Evolutionary conservation across 2,329 filamentous ascomycete genomes (phyloP), one percentile per base, ranked within the genome.

Genomic region (Aureobasidium mangrovei): DNA sequence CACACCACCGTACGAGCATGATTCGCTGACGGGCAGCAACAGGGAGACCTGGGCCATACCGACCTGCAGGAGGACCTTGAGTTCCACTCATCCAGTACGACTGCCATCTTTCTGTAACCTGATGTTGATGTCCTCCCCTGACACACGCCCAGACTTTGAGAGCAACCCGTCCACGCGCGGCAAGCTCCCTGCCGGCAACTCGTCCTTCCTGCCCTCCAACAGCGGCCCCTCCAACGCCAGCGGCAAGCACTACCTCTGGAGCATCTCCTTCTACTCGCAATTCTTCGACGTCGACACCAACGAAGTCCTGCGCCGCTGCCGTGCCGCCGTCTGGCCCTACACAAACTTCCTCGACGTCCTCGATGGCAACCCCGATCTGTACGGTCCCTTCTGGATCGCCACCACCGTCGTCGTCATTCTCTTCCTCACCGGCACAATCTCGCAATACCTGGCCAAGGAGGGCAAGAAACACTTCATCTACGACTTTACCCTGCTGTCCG

Each of bases 251-350:
- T 90, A 85, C 74, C 86, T 97, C 60, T 98, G 93, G 93, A 84
- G 84, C 43, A 77, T 97, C 59, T 83, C 83, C 56, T 98, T 95
- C 77, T 98, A 98, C 75, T 83, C 90, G 54, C 93, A 95, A 74
- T 97, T 93, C 81, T 98, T 98, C 74, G 93, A 98, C 67, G 91
- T 98, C 60, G 93, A 98, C 73, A 97, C 93, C 1, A 84, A 81
- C 57, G 88, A 93, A 52, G 91, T 98, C 24, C 74, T 96, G 54
- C 79, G 84, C 65, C 86, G 93, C 61, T 97, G 93, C 72, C 84
- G 84, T 70, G 86, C 90, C 1, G 85, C 91, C n/a, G 75, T 97
- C 38, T 95, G 86, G 71, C 93, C 93, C 43, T 84, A 89, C 59
- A 85, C 85, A 56, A 96, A 95, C 76, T 98, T 98, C 73, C 84